Evolutionary conservation across 768 basidiomycete species (phyloP), one percentile per base, ranked within the genome.

Genomic region (Amanita muscaria): DNA sequence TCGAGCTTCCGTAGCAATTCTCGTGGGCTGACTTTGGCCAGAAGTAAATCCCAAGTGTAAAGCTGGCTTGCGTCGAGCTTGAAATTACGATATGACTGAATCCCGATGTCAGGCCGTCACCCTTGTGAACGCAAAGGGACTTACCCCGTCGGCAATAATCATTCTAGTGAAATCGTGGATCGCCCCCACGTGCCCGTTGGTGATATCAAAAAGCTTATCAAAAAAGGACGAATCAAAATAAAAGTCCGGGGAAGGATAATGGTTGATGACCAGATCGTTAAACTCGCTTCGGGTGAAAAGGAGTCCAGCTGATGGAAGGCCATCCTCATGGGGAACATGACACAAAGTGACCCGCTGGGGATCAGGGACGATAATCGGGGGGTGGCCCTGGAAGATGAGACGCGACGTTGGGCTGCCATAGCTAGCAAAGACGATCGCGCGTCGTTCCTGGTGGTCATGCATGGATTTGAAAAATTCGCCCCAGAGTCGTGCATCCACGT

Each of bases 31-130:
- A 29, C 14, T 29, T 27, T 18, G 3, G 25, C 25, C 30, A 29
- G 6, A 32, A 41, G 29, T 27, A 18, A 29, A 41, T 41, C 40
- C 40, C n/a, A 41, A 32, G 40, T 41, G 30, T 29, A 41, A 29
- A 14, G 18, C 11, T 27, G 24, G 4, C 4, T 19, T 7, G 6
- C 25, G n/a, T 14, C n/a, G n/a, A n/a, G 21, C 18, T 41, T 14
- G 30, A 32, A 11, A 25, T 21, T 14, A 37, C 36, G 36, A 37
- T 21, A 37, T 21, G 36, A 37, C 36, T 37, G 36, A 37, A 41
- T n/a, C 25, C 12, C 2, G 11, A 41, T 27, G 23, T 29, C 30
- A 41, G 30, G 24, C 10, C 40, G 29, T 41, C 30, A 24, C 25
- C 16, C n/a, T 32, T 29, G 8, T 32, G n/a, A 41, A 32, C 30